phyloP scores from a whole-genome alignment of 805 yeast species.

The Yarrowia divulgata region DNA sequence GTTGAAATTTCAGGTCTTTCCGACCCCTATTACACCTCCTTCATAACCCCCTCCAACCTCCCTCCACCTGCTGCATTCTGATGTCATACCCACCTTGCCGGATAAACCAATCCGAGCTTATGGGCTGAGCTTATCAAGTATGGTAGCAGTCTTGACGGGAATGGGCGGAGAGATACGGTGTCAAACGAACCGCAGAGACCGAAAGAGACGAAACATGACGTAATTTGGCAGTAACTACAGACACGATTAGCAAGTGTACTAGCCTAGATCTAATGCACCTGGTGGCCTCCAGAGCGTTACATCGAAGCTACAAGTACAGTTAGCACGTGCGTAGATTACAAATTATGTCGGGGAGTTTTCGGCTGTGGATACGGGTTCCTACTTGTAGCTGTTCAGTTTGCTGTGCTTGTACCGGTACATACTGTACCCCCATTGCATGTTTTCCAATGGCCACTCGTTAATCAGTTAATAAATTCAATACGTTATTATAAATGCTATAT shows the following conservation, averaged over 20 bases:
- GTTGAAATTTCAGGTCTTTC: not conserved
- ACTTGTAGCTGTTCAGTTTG: too few species aligned
- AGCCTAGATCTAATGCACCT: not conserved
- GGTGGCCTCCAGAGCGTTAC: not conserved
- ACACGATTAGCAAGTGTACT: too few species aligned
- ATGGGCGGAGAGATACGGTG: not conserved
- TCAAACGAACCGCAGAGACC: not conserved
- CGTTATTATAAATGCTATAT: constrained; percentile 24
- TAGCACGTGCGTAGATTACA: not conserved
- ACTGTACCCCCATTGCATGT: too few species aligned
- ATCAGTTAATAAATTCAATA: constrained; percentile 16
- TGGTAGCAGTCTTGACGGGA: not conserved
- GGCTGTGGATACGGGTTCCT: too few species aligned
- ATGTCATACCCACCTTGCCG: not conserved
- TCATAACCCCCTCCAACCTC: not conserved
- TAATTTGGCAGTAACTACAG: not conserved
- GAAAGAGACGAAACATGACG: not conserved
- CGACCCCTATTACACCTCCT: not conserved
- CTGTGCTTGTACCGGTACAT: too few species aligned
- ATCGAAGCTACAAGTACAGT: not conserved
- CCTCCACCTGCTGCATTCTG: not conserved
- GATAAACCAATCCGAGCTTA: not conserved
- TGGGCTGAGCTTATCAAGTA: not conserved
- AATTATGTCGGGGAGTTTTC: too few species aligned
- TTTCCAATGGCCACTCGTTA: not conserved